Conservation (phyloP, 2,329 filamentous ascomycete species). For the Diaporthe eres region DNA sequence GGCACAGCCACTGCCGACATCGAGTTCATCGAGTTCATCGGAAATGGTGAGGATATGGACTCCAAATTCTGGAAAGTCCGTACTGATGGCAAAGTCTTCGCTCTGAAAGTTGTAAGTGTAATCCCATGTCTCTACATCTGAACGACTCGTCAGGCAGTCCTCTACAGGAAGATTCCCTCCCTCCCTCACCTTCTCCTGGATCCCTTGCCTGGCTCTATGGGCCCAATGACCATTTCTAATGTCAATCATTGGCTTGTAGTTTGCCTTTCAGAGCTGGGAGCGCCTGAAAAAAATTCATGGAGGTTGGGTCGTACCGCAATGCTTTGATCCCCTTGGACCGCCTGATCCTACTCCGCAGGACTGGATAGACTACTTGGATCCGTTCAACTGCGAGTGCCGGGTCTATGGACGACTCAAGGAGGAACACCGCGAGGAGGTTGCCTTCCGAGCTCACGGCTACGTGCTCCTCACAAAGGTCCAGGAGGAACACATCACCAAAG, state of each 20-base stretch:
- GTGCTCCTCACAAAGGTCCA: neutral
- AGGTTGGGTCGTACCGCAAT: neutral
- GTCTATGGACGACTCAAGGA: slow-evolving; percentile 4
- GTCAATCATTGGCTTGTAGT: neutral
- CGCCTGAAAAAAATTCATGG: neutral
- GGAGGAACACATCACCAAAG: neutral
- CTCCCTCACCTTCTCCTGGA: neutral
- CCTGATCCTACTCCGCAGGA: neutral
- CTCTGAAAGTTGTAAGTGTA: neutral
- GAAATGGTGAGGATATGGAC: neutral
- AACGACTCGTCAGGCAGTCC: neutral
- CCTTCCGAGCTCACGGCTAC: slow-evolving; percentile 3
- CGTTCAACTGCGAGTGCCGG: neutral
- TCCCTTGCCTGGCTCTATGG: neutral
- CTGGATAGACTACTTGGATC: slow-evolving; percentile 2
- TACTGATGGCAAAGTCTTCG: neutral
- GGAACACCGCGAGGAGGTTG: neutral
- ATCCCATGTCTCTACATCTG: neutral
- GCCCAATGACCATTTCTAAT: neutral
- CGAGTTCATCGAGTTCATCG: neutral
- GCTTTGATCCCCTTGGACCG: neutral
- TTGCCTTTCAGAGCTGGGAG: neutral
- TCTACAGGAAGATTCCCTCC: neutral
- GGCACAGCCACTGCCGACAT: neutral
- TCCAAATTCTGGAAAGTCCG: neutral